phyloP scores from a whole-genome alignment of 495 filamentous ascomycete genomes.

The Aspergillus panamensis region DNA sequence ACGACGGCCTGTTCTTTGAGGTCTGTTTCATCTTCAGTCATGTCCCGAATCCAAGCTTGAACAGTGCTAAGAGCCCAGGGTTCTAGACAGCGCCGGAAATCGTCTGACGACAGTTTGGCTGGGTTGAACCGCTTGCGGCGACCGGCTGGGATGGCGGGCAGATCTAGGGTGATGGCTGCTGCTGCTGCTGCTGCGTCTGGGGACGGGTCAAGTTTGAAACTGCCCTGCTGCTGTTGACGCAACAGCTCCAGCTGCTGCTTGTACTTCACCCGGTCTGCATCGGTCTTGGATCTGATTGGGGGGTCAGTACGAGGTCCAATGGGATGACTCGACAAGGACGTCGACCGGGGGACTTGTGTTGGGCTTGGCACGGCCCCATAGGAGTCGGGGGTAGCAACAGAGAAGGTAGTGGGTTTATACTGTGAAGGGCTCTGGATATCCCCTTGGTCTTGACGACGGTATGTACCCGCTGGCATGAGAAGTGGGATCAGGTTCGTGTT shows the following conservation, averaged over 20 bases:
- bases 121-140: conserved; percentile 79
- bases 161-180: conserved; percentile 59
- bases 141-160: conserved; percentile 65
- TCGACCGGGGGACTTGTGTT: conserved; percentile 73
- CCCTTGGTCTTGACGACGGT: conserved; percentile 41
- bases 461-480: conserved; percentile 56
- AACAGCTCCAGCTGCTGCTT: conserved; percentile 56
- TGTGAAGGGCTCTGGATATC: conserved; percentile 34
- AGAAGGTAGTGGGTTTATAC: conserved; percentile 42
- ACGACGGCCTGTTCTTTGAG: conserved; percentile 76
- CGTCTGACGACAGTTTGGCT: conserved; percentile 75
- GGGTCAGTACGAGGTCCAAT: conserved; percentile 76
- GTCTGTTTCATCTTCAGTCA: conserved; percentile 82
- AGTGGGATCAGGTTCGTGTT: conserved; percentile 44
- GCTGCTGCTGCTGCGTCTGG: conserved; percentile 47
- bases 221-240: conserved; percentile 45
- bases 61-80: conserved; percentile 95
- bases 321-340: conserved; percentile 75
- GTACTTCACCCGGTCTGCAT: conserved; percentile 68
- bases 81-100: conserved; percentile 81
- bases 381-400: conserved; percentile 41
- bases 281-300: conserved; percentile 88
- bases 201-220: conserved; percentile 39
- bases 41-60: conserved; percentile 76
- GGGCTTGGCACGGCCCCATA: conserved; percentile 44